Evolutionary conservation across 352 stramenopile genomes (phyloP).

Genomic region (Globisporangium cystogenes): DNA sequence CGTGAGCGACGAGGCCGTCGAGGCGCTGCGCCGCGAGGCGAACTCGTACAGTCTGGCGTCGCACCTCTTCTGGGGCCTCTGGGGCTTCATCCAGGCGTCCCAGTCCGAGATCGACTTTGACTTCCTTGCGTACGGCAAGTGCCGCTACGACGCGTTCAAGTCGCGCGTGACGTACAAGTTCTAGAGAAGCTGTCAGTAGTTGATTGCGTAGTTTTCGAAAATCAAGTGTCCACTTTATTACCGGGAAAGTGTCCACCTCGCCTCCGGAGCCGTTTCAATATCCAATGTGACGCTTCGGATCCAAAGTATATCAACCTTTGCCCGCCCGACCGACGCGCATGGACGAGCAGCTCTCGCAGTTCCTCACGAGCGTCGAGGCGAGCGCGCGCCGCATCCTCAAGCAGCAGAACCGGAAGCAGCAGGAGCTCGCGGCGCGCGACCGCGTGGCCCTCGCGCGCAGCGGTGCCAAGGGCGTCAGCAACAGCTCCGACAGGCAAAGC

Average conservation of each 20-base stretch:
- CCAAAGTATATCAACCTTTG: too few species aligned
- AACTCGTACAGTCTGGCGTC: constrained; percentile 83
- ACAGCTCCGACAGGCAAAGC: constrained; percentile 6
- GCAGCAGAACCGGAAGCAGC: constrained; percentile 75
- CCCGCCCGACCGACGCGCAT: background rate
- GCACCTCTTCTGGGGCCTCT: constrained; percentile 90
- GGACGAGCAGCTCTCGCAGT: constrained; percentile 66
- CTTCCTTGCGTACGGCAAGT: constrained; percentile 82
- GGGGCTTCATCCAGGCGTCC: constrained; percentile 86
- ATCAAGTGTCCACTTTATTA: too few species aligned
- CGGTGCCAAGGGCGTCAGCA: constrained; percentile 17
- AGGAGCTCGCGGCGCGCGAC: constrained; percentile 45
- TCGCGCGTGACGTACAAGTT: constrained; percentile 46
- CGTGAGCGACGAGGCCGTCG: constrained; percentile 51
- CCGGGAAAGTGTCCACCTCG: too few species aligned
- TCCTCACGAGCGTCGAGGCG: constrained; percentile 72
- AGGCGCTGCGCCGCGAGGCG: constrained; percentile 55
- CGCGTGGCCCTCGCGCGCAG: constrained; percentile 27
- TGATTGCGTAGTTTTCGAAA: too few species aligned
- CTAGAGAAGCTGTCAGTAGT: too few species aligned
- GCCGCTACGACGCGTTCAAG: constrained; percentile 70
- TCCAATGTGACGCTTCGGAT: too few species aligned
- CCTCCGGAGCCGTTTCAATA: too few species aligned
- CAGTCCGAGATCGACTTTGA: constrained; percentile 93
- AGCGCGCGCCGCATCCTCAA: constrained; percentile 76